These are phyloP conservation scores for Cladosporium sp. DNA, from an alignment of 2,329 filamentous ascomycete genomes.

Conservation along the genomic window DNA sequence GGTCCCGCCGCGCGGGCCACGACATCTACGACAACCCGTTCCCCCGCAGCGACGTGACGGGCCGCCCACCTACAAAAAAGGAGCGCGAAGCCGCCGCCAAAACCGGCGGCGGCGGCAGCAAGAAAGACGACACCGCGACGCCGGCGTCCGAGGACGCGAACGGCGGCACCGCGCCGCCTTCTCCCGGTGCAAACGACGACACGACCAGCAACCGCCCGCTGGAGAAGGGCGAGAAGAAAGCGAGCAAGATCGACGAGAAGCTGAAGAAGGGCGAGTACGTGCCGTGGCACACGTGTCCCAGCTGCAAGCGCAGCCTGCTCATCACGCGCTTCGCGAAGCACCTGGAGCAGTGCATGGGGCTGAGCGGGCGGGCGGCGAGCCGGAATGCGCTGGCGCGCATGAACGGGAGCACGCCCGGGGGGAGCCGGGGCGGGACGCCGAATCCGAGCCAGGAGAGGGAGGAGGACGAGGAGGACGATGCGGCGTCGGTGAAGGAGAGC, in stretches of 20 bases:
- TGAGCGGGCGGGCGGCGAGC: slow-evolving; percentile 48
- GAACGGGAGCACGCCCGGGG: slow-evolving; percentile 26
- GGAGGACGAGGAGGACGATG: slow-evolving; percentile 27
- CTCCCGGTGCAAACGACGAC: slow-evolving; percentile 22
- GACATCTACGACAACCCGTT: slow-evolving; percentile 81
- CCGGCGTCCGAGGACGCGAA: slow-evolving; percentile 39
- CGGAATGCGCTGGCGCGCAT: slow-evolving; percentile 45
- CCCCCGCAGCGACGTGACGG: slow-evolving; percentile 58
- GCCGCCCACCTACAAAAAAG: slow-evolving; percentile 57
- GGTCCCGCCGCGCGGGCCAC: slow-evolving; percentile 67
- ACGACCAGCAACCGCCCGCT: slow-evolving; percentile 29
- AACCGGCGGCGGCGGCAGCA: slow-evolving; percentile 26
- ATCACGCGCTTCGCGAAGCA: slow-evolving; percentile 57
- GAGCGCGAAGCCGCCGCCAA: slow-evolving; percentile 61
- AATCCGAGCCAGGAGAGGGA: slow-evolving; percentile 20
- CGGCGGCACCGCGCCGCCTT: slow-evolving; percentile 27
- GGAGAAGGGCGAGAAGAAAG: slow-evolving; percentile 41
- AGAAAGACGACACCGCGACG: slow-evolving; percentile 34
- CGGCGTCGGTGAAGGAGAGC: slow-evolving; percentile 17
- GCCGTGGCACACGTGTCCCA: slow-evolving; percentile 52
- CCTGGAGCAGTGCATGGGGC: slow-evolving; percentile 54
- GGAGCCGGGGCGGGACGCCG: slow-evolving; percentile 30
- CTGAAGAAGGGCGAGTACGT: slow-evolving; percentile 47
- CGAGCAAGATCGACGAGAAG: slow-evolving; percentile 37
- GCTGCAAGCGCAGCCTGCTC: slow-evolving; percentile 55